These are phyloP conservation scores for Royoungia palumana DNA, from an alignment of 768 basidiomycete species.

Conservation along the genomic window DNA sequence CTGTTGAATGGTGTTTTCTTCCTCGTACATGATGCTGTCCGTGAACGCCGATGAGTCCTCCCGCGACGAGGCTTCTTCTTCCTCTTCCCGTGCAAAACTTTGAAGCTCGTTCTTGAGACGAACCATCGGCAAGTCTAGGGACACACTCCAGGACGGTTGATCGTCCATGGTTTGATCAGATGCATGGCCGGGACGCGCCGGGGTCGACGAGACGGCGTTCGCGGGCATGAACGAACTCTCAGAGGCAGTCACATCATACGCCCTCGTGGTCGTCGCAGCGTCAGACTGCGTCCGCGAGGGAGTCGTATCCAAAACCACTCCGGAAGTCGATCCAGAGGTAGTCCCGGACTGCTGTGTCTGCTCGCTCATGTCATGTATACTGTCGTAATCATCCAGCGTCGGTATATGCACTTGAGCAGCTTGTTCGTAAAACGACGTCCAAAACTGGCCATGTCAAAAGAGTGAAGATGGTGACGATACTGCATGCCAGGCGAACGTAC, in stretches of 20 bases:
- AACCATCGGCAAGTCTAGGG: conserved; percentile 71
- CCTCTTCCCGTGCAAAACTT: conserved; percentile 42
- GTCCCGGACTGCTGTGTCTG: conserved; percentile 34
- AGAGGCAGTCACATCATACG: conserved; percentile 44
- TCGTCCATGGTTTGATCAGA: conserved; percentile 43
- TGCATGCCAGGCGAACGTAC: conserved; percentile 40
- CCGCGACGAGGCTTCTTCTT: conserved; percentile 32
- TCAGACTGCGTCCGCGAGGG: conserved; percentile 13
- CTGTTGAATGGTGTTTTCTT: conserved; percentile 27
- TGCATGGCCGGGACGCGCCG: conserved; percentile 41
- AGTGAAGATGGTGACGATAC: not conserved
- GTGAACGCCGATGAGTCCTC: conserved; percentile 15
- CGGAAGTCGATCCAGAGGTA: conserved; percentile 15
- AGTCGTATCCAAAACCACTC: conserved; percentile 6
- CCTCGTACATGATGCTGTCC: conserved; percentile 32
- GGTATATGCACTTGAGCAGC: conserved; percentile 87
- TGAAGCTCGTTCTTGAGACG: conserved; percentile 62
- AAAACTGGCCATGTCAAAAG: conserved; percentile 57
- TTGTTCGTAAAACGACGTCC: conserved; percentile 94
- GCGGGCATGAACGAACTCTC: conserved; percentile 75
- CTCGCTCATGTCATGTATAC: conserved; percentile 41
- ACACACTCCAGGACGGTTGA: conserved; percentile 67
- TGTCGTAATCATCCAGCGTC: conserved; percentile 66
- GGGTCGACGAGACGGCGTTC: conserved; percentile 76
- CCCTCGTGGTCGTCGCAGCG: not conserved